Base-by-base conservation (phyloP, 176 grass and related monocot species). In the Chrysopogon serrulatus region DNA sequence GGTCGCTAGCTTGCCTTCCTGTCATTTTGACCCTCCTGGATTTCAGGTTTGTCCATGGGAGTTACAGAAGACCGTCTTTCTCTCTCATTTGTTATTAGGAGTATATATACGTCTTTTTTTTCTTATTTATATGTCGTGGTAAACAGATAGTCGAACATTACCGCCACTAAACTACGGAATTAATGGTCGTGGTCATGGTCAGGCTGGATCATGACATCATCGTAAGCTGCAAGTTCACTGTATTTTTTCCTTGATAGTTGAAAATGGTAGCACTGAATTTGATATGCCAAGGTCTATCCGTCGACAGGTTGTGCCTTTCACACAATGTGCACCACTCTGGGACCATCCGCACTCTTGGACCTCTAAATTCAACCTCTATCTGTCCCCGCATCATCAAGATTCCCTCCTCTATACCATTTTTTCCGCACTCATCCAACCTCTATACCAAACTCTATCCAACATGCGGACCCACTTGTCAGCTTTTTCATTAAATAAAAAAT, bases 1-100 rank as follows among this genome's bases (percentile, higher is more conserved):
- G 47, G 88, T 83, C 67, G 74, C 79, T 73, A 61, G 24, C 68
- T 65, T 57, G 65, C 72, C 28, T 16, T 82, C 33, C 43, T 67
- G 81, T 69, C 66, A 0, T 83, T 90, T 90, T 87, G 84, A 87
- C 84, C 67, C 14, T 68, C 84, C 80, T 62, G 79, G 32, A 87
- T 83, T 90, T 87, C 88, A 60, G 84, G 84, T 56, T 56, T 78
- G 35, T 45, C 72, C 77, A 7, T 49, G 27, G 23, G 30, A 68
- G 34, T 78, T 83, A 82, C 73, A 31, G 44, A 71, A 86, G 83
- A 86, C 35, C 17, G 39, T 10, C 28, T 43, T 51, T 48, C 48
- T 44, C 18, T 64, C 3, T 68, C 71, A 64, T 1, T 75, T 78
- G 71, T 60, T 56, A 2, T 34, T 26, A 11, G 2, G 15, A 67